A percentile compares a stretch with the other conserved stretches of the same genome.
Conservation (phyloP, 2,329 filamentous ascomycete genomes). For the Exophiala sp. region DNA sequence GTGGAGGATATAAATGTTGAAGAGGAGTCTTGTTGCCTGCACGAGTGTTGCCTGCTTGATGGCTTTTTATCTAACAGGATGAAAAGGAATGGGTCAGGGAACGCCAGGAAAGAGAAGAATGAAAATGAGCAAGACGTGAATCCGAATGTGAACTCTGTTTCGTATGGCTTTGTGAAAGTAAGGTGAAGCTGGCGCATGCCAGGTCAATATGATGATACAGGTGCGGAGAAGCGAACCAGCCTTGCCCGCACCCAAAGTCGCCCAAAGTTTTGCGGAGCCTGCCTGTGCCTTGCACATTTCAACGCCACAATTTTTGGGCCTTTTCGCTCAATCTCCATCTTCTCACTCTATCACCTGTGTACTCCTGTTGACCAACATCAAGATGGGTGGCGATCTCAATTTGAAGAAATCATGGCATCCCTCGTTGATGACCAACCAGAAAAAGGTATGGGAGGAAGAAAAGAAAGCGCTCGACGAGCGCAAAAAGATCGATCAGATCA, state of each 20-base stretch:
- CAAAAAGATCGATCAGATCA: slow-evolving; percentile 85
- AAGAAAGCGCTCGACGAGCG: slow-evolving; percentile 90
- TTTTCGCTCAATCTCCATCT: neutral
- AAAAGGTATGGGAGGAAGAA: slow-evolving; percentile 85
- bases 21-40: too few relatives aligned
- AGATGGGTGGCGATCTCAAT: slow-evolving; percentile 93
- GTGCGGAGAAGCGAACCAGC: slow-evolving; percentile 1
- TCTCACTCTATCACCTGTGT: neutral
- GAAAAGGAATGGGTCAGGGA: too few relatives aligned
- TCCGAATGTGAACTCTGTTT: neutral
- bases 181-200: neutral
- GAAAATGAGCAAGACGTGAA: neutral
- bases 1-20: too few relatives aligned
- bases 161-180: neutral
- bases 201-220: neutral
- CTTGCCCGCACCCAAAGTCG: neutral
- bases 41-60: too few relatives aligned
- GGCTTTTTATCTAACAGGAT: too few relatives aligned
- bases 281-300: neutral
- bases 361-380: slow-evolving; percentile 36
- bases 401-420: slow-evolving; percentile 77
- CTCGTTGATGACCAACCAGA: slow-evolving; percentile 83
- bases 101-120: neutral
- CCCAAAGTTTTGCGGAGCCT: slow-evolving; percentile 7
- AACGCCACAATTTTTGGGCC: neutral